Conservation (phyloP, 1,284 basidiomycete species). For the Trichosporon sp. region DNA sequence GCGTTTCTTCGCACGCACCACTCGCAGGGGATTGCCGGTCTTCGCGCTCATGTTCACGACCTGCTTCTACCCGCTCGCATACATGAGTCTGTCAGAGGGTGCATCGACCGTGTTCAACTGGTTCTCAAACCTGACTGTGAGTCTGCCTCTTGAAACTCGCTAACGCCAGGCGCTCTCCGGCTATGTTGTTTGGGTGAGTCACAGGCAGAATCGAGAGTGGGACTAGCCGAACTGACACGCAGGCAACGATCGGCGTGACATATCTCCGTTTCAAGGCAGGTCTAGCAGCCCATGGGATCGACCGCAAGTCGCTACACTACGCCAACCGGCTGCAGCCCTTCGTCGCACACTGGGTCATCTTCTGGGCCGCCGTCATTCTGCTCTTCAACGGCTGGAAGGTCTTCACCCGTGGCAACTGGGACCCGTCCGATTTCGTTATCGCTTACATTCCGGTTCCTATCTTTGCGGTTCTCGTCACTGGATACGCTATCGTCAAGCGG, state of each 20-base stretch:
- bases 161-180: constrained; percentile 17
- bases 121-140: constrained; percentile 55
- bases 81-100: constrained; percentile 53
- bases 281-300: constrained; percentile 26
- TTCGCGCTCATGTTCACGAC: constrained; percentile 61
- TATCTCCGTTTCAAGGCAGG: constrained; percentile 33
- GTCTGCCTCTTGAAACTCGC: background rate
- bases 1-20: constrained; percentile 60
- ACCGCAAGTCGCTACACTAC: constrained; percentile 16
- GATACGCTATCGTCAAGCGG: constrained; percentile 45
- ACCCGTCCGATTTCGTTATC: constrained; percentile 36
- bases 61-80: constrained; percentile 63
- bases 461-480: constrained; percentile 11
- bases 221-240: background rate
- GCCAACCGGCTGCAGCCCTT: constrained; percentile 9
- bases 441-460: constrained; percentile 25
- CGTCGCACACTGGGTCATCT: constrained; percentile 17
- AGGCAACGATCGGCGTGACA: constrained; percentile 17
- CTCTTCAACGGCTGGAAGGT: constrained; percentile 27
- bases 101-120: constrained; percentile 65
- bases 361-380: constrained; percentile 21
- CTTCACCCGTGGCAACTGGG: constrained; percentile 20
- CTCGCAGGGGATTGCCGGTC: constrained; percentile 66
- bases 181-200: constrained; percentile 19
- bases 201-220: background rate